These are phyloP conservation scores for Coffea eugenioides DNA, from an alignment of 257 asterid genomes.

Conservation along the genomic window DNA sequence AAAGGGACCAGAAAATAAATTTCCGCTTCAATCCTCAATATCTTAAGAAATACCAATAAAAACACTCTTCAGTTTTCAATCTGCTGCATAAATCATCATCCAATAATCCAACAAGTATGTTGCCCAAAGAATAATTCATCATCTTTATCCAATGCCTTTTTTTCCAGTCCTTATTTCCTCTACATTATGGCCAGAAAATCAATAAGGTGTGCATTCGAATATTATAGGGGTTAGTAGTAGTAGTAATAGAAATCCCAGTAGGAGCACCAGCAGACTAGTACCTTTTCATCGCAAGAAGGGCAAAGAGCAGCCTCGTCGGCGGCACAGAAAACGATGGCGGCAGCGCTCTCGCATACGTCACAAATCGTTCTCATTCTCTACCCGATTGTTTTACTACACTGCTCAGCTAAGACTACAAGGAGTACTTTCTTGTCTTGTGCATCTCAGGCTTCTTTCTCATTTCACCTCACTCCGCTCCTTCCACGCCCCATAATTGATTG, in stretches of 20 bases:
- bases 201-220: too few relatives aligned
- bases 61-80: too few relatives aligned
- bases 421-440: not conserved
- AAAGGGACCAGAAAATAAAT: too few relatives aligned
- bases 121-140: too few relatives aligned
- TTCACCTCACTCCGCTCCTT: not conserved
- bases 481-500: too few relatives aligned
- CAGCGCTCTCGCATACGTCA: constrained; percentile 92
- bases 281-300: constrained; percentile 85
- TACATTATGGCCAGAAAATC: too few relatives aligned
- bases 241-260: not conserved
- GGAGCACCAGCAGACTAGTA: not conserved
- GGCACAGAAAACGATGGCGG: constrained; percentile 86
- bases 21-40: not conserved
- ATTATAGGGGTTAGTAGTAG: too few relatives aligned
- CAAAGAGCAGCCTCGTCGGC: constrained; percentile 98
- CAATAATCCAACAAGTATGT: too few relatives aligned
- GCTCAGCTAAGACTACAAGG: too few relatives aligned
- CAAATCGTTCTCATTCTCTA: constrained; percentile 76
- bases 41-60: not conserved
- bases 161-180: too few relatives aligned
- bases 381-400: not conserved
- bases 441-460: not conserved
- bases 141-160: too few relatives aligned
- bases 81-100: too few relatives aligned